These are phyloP conservation scores for Xylaria flabelliformis DNA, from an alignment of 495 filamentous ascomycete species.

Conservation along the genomic window DNA sequence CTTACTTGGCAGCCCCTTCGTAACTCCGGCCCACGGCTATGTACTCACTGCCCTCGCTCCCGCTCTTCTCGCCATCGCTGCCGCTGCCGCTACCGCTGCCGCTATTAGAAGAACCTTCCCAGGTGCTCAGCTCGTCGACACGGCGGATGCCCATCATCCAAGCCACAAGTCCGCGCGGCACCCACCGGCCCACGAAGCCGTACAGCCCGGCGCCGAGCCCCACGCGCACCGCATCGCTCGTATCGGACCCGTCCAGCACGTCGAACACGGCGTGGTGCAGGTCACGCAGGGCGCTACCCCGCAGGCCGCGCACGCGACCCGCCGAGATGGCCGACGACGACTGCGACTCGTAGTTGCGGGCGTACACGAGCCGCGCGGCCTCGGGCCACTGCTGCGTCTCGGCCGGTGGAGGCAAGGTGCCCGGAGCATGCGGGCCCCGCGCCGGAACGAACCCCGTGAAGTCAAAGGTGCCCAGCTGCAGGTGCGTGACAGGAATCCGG, in stretches of 20 bases:
- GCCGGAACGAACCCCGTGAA: slow-evolving; percentile 53
- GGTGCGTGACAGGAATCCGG: slow-evolving; percentile 78
- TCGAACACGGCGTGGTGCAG: slow-evolving; percentile 89
- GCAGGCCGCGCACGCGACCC: slow-evolving; percentile 52
- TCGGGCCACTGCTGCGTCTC: slow-evolving; percentile 73
- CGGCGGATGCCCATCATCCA: slow-evolving; percentile 86
- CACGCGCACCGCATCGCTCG: slow-evolving; percentile 67
- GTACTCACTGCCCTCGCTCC: slow-evolving; percentile 39
- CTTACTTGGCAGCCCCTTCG: slow-evolving; percentile 42
- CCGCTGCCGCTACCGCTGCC: slow-evolving; percentile 38
- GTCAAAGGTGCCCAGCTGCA: slow-evolving; percentile 90
- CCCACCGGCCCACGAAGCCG: slow-evolving; percentile 83
- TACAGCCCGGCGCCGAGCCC: slow-evolving; percentile 84
- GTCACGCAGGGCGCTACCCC: slow-evolving; percentile 72
- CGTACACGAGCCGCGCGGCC: slow-evolving; percentile 58
- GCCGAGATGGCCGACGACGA: slow-evolving; percentile 51
- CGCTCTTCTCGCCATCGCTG: slow-evolving; percentile 38
- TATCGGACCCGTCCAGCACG: slow-evolving; percentile 63
- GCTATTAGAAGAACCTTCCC: slow-evolving; percentile 44
- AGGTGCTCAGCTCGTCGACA: slow-evolving; percentile 55
- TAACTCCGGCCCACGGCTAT: slow-evolving; percentile 47
- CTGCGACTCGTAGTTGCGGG: slow-evolving; percentile 61
- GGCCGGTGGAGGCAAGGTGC: slow-evolving; percentile 42
- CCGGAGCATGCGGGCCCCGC: slow-evolving; percentile 38
- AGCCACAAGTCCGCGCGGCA: slow-evolving; percentile 76